A percentile compares a stretch with the other conserved stretches of the same genome.
Evolutionary conservation across 441 rosid genomes (phyloP).

Genomic region (Adansonia gregorii): DNA sequence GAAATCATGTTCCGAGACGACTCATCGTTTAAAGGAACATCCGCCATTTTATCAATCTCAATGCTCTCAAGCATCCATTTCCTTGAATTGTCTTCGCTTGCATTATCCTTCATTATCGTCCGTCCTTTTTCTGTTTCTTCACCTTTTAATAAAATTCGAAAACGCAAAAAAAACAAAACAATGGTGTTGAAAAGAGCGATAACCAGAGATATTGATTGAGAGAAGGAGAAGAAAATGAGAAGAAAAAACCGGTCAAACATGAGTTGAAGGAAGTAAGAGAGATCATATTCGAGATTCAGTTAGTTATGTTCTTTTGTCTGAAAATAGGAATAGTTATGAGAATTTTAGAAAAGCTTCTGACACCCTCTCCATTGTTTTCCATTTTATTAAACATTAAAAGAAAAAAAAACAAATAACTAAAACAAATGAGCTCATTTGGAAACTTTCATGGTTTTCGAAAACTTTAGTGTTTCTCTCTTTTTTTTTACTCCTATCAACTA

Average conservation of each 20-base stretch:
- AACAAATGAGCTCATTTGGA: no score
- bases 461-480: no score
- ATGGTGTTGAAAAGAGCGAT: background rate
- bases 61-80: slow-evolving; percentile 64
- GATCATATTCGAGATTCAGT: background rate
- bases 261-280: background rate
- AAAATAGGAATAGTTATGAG: slow-evolving; percentile 10
- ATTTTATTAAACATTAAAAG: no score
- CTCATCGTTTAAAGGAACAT: slow-evolving; percentile 36
- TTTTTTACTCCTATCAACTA: no score
- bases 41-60: slow-evolving; percentile 56
- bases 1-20: background rate
- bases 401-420: no score
- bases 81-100: slow-evolving; percentile 33
- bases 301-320: background rate
- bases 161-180: background rate
- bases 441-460: no score
- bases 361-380: no score
- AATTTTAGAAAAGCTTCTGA: background rate
- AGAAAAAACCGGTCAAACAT: background rate
- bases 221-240: background rate
- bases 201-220: background rate
- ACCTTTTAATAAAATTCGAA: background rate
- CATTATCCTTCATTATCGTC: background rate
- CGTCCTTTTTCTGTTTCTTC: background rate